Percentiles rank a stretch among this genome's conserved stretches.
Conservation (phyloP, 768 basidiomycete genomes). For the Candolleomyces aberdarensis region DNA sequence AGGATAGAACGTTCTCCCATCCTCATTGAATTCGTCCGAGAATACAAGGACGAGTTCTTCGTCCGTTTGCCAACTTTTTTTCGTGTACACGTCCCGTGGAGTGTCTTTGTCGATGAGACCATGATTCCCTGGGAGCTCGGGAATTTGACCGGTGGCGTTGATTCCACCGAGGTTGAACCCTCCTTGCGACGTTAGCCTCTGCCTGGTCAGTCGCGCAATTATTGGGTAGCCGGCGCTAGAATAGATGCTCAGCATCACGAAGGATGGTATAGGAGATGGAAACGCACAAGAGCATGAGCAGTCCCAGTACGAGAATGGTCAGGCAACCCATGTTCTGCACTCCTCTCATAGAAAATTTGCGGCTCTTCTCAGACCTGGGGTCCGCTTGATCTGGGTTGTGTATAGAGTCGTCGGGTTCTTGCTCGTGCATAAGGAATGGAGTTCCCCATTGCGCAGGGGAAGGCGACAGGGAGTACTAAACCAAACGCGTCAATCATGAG, state of each 20-base stretch:
- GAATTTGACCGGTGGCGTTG: constrained; percentile 67
- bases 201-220: constrained; percentile 15
- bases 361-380: constrained; percentile 46
- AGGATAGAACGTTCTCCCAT: constrained; percentile 66
- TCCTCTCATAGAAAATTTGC: constrained; percentile 60
- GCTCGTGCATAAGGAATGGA: constrained; percentile 34
- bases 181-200: constrained; percentile 30
- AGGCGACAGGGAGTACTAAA: constrained; percentile 36
- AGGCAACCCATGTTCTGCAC: constrained; percentile 66
- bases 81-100: constrained; percentile 49
- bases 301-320: constrained; percentile 42
- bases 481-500: neutral
- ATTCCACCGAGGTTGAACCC: constrained; percentile 72
- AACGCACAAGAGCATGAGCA: constrained; percentile 54
- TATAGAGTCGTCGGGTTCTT: constrained; percentile 61
- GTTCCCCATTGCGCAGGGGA: constrained; percentile 48
- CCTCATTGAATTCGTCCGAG: constrained; percentile 76
- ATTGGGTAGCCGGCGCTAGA: constrained; percentile 33
- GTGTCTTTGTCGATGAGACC: constrained; percentile 75
- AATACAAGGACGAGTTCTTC: constrained; percentile 60
- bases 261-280: neutral
- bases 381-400: constrained; percentile 60
- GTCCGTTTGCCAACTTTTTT: constrained; percentile 48
- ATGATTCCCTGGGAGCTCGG: constrained; percentile 49
- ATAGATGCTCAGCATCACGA: constrained; percentile 3